These are phyloP conservation scores for Gardenia jasminoides DNA, from an alignment of 257 asterid species.

Conservation along the genomic window DNA sequence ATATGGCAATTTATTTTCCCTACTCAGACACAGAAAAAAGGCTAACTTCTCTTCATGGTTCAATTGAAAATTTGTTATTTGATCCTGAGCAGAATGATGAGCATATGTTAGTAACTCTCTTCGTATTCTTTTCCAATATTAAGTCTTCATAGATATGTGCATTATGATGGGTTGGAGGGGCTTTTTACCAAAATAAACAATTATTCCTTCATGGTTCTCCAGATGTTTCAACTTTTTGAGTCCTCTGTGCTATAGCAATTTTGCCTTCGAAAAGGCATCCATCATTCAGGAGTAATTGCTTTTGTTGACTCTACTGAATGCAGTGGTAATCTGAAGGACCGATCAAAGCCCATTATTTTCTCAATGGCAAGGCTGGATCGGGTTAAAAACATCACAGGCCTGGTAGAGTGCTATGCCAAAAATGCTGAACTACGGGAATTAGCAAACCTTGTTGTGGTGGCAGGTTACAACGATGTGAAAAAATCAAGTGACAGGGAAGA, in stretches of 20 bases:
- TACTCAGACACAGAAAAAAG: conserved; percentile 63
- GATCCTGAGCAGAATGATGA: conserved; percentile 81
- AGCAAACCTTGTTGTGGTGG: conserved; percentile 88
- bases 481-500: conserved; percentile 90
- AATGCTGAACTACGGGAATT: conserved; percentile 61
- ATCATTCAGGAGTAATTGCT: neutral
- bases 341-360: conserved; percentile 82
- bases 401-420: conserved; percentile 84
- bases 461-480: conserved; percentile 76
- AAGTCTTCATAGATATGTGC: too few species aligned
- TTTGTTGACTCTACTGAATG: conserved; percentile 2
- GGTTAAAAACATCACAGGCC: conserved; percentile 85
- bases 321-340: conserved; percentile 73
- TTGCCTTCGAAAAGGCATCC: too few species aligned
- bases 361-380: conserved; percentile 99
- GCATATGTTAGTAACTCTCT: conserved; percentile 61
- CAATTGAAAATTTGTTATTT: conserved; percentile 66
- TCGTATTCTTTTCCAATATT: neutral
- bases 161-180: neutral
- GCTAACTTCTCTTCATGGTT: conserved; percentile 69
- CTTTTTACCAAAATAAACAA: too few species aligned
- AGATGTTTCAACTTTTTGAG: too few species aligned
- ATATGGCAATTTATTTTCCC: conserved; percentile 76
- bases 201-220: too few species aligned
- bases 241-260: too few species aligned